These are phyloP conservation scores for Saccharomycopsis olivae DNA, from an alignment of 805 yeast species.

Conservation along the genomic window DNA sequence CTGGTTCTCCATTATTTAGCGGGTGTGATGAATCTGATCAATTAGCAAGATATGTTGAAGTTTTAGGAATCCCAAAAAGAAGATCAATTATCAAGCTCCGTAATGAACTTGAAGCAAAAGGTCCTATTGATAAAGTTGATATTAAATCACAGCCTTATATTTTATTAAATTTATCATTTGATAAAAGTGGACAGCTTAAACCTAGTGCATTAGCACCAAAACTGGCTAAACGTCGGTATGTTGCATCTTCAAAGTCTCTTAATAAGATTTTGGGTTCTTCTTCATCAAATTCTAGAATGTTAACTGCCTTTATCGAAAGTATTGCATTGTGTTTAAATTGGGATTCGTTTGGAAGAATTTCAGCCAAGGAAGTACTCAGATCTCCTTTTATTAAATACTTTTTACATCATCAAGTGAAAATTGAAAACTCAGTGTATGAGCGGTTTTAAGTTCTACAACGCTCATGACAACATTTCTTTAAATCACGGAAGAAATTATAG, in stretches of 20 bases:
- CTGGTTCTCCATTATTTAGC: slow-evolving; percentile 78
- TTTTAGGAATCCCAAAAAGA: slow-evolving; percentile 73
- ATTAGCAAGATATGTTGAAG: slow-evolving; percentile 57
- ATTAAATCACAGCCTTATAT: slow-evolving; percentile 10
- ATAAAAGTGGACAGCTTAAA: slow-evolving; percentile 7
- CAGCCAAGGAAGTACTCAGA: slow-evolving; percentile 7
- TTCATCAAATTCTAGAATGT: not conserved
- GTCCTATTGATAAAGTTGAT: slow-evolving; percentile 25
- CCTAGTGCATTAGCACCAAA: slow-evolving; percentile 6
- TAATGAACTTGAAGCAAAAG: slow-evolving; percentile 26
- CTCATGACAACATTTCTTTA: too few species aligned
- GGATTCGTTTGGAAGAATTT: slow-evolving; percentile 27
- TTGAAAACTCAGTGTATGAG: not conserved
- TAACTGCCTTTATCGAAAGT: not conserved
- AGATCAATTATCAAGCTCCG: slow-evolving; percentile 31
- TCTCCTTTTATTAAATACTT: slow-evolving; percentile 3
- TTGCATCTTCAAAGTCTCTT: not conserved
- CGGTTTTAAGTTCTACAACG: too few species aligned
- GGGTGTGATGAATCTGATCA: slow-evolving; percentile 79
- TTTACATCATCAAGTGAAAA: not conserved
- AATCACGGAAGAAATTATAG: too few species aligned
- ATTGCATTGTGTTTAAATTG: slow-evolving; percentile 8
- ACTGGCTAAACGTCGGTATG: not conserved
- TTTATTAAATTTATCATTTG: slow-evolving; percentile 13
- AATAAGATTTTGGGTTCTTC: not conserved